Conservation (phyloP, 257 asterid genomes). For the Striga asiatica region DNA sequence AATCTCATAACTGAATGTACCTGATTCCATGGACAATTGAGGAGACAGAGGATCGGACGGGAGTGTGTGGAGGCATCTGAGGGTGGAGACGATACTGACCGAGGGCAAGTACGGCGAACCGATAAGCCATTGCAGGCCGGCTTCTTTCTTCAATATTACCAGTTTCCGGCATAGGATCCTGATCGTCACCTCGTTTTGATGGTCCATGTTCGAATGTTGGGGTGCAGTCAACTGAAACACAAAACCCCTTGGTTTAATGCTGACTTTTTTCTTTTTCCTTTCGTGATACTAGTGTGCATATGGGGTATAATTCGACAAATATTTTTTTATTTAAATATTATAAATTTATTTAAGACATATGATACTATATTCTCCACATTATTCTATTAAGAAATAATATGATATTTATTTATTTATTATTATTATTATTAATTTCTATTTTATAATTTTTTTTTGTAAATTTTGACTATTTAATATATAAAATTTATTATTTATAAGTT, state of each 20-base stretch:
- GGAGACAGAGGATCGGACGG: slow-evolving; percentile 44
- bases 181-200: slow-evolving; percentile 18
- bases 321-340: no score
- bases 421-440: no score
- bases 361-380: no score
- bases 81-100: slow-evolving; percentile 50
- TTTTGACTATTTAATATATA: no score
- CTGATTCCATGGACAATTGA: slow-evolving; percentile 51
- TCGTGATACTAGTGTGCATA: no score
- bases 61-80: slow-evolving; percentile 59
- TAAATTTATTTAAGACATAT: no score
- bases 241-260: slow-evolving; percentile 1
- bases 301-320: no score
- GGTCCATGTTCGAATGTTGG: slow-evolving; percentile 16
- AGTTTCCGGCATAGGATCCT: slow-evolving; percentile 50
- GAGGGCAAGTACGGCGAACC: slow-evolving; percentile 55
- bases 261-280: no score
- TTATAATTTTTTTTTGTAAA: no score
- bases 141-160: slow-evolving; percentile 28
- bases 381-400: no score
- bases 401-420: no score
- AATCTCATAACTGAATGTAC: slow-evolving; percentile 18
- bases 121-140: slow-evolving; percentile 72
- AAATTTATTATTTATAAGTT: no score
- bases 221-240: slow-evolving; percentile 9